Evolutionary conservation across 225 moss, liverwort and hornwort species (phyloP), one percentile per base, ranked within the genome.

Genomic region (Physcomitrium patens): DNA sequence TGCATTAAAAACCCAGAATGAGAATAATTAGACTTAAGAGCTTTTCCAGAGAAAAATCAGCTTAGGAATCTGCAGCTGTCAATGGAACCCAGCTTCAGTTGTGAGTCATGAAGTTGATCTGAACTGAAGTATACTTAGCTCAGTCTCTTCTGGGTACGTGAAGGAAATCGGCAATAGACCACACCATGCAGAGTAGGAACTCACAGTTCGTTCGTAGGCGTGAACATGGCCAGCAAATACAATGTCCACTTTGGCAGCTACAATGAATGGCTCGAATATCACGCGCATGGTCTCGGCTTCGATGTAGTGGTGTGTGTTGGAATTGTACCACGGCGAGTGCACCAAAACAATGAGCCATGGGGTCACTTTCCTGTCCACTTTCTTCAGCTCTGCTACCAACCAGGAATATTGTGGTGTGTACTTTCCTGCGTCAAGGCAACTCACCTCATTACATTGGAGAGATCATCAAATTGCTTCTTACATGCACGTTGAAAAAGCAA

Each of bases 211-310:
- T 78, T 92, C 92, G 19, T 92, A 92, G 12, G 92, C 88, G 57
- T 92, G 92, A 0, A 92, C 92, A 59, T 92, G 92, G 46, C 92
- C 92, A 44, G 92, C 86, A 23, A 92, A 73, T 45, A 92, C 67
- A 43, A 92, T 11, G 51, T 92, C 92, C 3, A 27, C 92, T 62
- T 89, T 60, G 1, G 88, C 85, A 9, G 75, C 78, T 2, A 90
- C 80, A 17, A 92, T 12, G 71, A 67, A 78, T 28, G 79, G 62
- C 78, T 92, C 92, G 22, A 87, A 78, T 0, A 74, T 47, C 65
- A 77, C 78, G 17, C 88, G 69, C 92, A 92, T 82, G 12, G 77
- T 80, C 75, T 89, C 86, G 46, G 86, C 89, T 68, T 86, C 89
- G 86, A 86, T 48, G 24, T 84, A 89, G 72, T 86, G 86, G 12